phyloP scores from a whole-genome alignment of 331 rosid genomes.

The Telfairia occidentalis region DNA sequence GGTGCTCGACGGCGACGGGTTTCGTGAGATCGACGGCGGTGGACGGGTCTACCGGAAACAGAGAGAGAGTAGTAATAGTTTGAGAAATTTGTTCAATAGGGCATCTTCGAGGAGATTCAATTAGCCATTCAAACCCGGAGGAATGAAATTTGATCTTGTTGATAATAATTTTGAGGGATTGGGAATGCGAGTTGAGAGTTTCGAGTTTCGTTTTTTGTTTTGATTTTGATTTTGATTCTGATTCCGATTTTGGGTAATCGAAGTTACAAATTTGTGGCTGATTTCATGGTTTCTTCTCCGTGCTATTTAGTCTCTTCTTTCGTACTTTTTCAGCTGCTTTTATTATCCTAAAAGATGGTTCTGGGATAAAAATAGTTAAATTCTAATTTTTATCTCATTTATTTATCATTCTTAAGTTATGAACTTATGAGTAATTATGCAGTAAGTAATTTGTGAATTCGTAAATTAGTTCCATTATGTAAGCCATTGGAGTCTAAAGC shows the following conservation, averaged over 20 bases:
- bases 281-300: too few relatives aligned
- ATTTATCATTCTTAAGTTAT: too few relatives aligned
- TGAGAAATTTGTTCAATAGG: constrained; percentile 49
- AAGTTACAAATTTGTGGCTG: background rate
- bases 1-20: constrained; percentile 27
- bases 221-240: background rate
- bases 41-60: constrained; percentile 17
- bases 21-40: constrained; percentile 14
- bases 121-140: constrained; percentile 20
- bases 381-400: too few relatives aligned
- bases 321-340: too few relatives aligned
- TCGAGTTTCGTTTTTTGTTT: too few relatives aligned
- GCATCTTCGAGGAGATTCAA: constrained; percentile 45
- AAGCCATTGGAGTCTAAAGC: too few relatives aligned
- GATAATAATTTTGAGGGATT: background rate
- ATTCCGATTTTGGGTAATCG: background rate
- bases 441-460: too few relatives aligned
- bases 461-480: too few relatives aligned
- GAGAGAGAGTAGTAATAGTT: constrained; percentile 59
- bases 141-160: constrained; percentile 10
- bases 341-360: too few relatives aligned
- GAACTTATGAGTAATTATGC: too few relatives aligned
- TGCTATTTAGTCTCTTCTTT: too few relatives aligned
- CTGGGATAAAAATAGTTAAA: too few relatives aligned
- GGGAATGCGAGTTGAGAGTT: background rate